These are phyloP conservation scores for Talaromyces sp. DNA, from an alignment of 2,329 filamentous ascomycete species.

Conservation along the genomic window DNA sequence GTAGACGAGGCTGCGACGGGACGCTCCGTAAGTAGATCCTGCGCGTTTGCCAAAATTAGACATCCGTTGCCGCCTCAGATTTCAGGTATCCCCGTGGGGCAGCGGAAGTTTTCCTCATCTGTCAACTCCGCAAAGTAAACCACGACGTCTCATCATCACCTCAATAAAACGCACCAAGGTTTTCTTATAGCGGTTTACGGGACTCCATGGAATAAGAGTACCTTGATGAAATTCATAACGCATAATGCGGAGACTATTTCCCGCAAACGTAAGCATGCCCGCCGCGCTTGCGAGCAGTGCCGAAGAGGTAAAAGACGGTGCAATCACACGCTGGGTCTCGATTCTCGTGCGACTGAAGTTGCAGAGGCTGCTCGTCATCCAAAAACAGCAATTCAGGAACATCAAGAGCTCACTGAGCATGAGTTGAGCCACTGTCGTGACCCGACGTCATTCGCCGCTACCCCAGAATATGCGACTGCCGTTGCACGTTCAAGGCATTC, in stretches of 20 bases:
- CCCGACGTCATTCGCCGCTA: background rate
- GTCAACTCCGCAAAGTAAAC: background rate
- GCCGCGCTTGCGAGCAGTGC: conserved; percentile 3
- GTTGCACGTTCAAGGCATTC: background rate
- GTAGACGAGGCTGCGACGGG: background rate
- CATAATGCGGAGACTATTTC: background rate
- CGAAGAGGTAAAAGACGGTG: conserved; percentile 6
- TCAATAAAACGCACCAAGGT: no score
- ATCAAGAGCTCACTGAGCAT: background rate
- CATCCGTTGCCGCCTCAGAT: background rate
- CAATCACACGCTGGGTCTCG: background rate
- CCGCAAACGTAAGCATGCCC: conserved; percentile 2
- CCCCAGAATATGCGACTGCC: background rate
- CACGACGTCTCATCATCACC: background rate
- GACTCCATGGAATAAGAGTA: background rate
- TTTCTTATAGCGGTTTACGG: background rate
- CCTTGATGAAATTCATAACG: background rate
- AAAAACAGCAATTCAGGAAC: background rate
- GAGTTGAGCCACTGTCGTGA: background rate
- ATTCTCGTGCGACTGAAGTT: background rate
- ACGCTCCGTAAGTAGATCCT: background rate
- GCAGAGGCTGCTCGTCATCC: background rate
- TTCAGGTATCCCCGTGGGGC: background rate
- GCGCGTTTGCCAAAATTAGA: background rate
- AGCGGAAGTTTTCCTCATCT: background rate